These are phyloP conservation scores for Colletotrichum sp. DNA, from an alignment of 2,329 filamentous ascomycete genomes.

Conservation along the genomic window DNA sequence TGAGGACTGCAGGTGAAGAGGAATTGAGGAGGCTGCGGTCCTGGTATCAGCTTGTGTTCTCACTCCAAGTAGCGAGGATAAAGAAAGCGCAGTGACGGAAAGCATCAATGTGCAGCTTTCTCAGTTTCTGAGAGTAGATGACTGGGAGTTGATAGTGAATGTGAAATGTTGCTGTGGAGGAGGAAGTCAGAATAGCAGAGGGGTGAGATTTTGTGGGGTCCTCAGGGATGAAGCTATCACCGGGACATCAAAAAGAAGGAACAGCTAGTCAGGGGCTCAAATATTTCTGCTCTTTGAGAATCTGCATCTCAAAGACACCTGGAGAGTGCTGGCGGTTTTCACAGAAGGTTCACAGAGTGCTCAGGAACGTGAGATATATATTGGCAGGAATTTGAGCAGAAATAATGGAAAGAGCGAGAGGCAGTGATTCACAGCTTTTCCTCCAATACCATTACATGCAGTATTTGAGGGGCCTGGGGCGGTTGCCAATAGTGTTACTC, in stretches of 20 bases:
- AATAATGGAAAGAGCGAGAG: not conserved
- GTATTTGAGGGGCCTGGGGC: fast-evolving
- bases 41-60: not conserved
- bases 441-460: not conserved
- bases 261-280: not conserved
- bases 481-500: not conserved
- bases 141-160: not conserved
- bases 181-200: not conserved
- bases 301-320: not conserved
- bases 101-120: not conserved
- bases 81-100: not conserved
- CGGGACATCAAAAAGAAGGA: not conserved
- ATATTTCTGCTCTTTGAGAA: not conserved
- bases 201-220: not conserved
- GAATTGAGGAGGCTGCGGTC: not conserved
- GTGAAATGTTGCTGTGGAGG: not conserved
- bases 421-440: not conserved
- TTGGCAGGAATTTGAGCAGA: not conserved
- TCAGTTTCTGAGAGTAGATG: not conserved
- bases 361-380: not conserved
- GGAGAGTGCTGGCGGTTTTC: not conserved
- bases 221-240: not conserved
- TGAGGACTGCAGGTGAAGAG: not conserved
- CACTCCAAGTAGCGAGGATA: too few relatives aligned
- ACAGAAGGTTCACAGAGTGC: not conserved